Percentiles rank a stretch among this genome's conserved stretches.
phyloP scores from a whole-genome alignment of 2,329 filamentous ascomycete genomes.

The Penicillium psychrosexuale region DNA sequence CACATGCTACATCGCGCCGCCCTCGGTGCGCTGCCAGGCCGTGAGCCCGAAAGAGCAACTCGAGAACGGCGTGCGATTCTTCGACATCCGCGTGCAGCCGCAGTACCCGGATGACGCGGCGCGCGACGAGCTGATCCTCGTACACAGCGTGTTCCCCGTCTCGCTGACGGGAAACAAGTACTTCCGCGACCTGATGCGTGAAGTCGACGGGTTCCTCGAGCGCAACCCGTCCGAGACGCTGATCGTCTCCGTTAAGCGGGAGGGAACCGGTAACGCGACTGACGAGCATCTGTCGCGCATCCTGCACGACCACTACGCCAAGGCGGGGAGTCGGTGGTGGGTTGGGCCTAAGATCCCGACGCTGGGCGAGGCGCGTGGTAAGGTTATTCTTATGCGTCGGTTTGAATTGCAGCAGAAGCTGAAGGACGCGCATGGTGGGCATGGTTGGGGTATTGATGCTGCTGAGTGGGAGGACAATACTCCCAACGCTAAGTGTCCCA shows the following conservation, averaged over 20 bases:
- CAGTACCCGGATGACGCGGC: slow-evolving; percentile 54
- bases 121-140: slow-evolving; percentile 70
- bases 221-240: slow-evolving; percentile 76
- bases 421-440: slow-evolving; percentile 45
- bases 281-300: slow-evolving; percentile 76
- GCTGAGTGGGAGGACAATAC: slow-evolving; percentile 84
- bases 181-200: slow-evolving; percentile 68
- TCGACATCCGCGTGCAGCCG: slow-evolving; percentile 81
- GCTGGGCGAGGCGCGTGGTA: slow-evolving; percentile 75
- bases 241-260: slow-evolving; percentile 84
- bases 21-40: slow-evolving; percentile 89
- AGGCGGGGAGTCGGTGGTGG: slow-evolving; percentile 65
- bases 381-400: slow-evolving; percentile 78
- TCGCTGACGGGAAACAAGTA: slow-evolving; percentile 77
- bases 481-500: slow-evolving; percentile 65
- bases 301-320: slow-evolving; percentile 68
- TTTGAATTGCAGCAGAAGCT: slow-evolving; percentile 61
- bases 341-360: slow-evolving; percentile 72
- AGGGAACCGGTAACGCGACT: slow-evolving; percentile 75
- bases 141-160: slow-evolving; percentile 88
- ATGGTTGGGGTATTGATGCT: slow-evolving; percentile 58
- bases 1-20: slow-evolving; percentile 77
- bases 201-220: slow-evolving; percentile 72
- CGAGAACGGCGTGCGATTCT: slow-evolving; percentile 85
- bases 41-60: slow-evolving; percentile 75